Evolutionary conservation across 1,139 yeast species (phyloP), one percentile per base, ranked within the genome.

Genomic region (Candida tetrigidarum): DNA sequence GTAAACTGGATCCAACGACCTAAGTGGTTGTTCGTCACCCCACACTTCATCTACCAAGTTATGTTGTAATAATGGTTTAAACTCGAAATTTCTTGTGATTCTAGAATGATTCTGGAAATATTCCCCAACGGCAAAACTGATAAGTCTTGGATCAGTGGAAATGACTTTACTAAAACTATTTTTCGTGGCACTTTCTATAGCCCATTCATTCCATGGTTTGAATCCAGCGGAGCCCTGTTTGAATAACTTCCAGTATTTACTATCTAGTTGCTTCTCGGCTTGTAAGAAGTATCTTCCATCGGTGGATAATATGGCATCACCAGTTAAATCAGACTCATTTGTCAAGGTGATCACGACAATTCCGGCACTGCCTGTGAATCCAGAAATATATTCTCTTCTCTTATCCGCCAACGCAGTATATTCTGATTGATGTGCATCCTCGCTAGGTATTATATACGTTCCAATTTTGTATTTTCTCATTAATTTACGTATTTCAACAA

Each of bases 301-400:
- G 0, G 85, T 80, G 1, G 83, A 74, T 28, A 80, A 58, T 0
- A 77, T 80, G 4, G 78, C 78, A 27, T 58, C 76, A 50, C 73
- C 80, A 18, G 56, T 47, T 42, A 67, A 57, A 2, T 49, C 44
- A 0, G 57, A 63, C 2, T 45, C 62, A 48, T 70, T 69, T 10
- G 64, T 67, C 39, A 76, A 59, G 0, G 83, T 75, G 8, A 80
- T 68, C 10, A 80, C 67, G 2, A 81, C 82, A 18, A 78, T 60
- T 9, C 85, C 85, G 8, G 84, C 80, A 55, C 82, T 76, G 1
- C 85, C 85, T 2, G 81, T 75, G 52, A 80, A 80, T 0, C 81
- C 84, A 14, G 76, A 61, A 12, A 80, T 67, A 50, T 53, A 80
- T 49, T 71, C 80, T 45, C 84, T 63, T 43, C 84, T 64, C 43